Evolutionary conservation across 2,329 filamentous ascomycete genomes (phyloP), one percentile per base, ranked within the genome.

Genomic region (Pseudogymnoascus sp.): DNA sequence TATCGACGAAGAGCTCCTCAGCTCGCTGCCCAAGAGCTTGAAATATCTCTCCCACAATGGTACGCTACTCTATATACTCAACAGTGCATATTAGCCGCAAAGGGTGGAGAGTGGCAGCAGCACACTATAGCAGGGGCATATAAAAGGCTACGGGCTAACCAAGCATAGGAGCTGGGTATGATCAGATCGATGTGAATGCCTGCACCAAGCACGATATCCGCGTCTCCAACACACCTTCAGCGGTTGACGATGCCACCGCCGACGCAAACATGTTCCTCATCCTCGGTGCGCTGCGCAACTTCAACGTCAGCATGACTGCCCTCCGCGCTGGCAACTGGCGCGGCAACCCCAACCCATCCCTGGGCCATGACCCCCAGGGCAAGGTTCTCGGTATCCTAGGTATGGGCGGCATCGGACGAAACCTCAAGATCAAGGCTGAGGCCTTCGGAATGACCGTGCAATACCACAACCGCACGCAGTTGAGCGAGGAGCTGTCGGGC

Each of bases 341-440:
- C 59, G 88, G 88, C 0, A 71, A 74, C 6, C 77, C 79, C 2
- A 72, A 77, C 6, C 79, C 82, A 0, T 79, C 86, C 0, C 75
- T 85, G 5, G 90, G 90, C 11, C 88, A 89, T 70, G 90, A 94
- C 69, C 90, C 90, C 1, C 80, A 89, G 72, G 89, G 88, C 36
- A 94, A 93, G 73, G 77, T 86, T 1, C 79, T 95, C 4, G 90
- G 90, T 0, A 91, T 95, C 63, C 73, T 95, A 39, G 90, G 90
- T 6, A 93, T 94, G 89, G 90, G 90, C 18, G 89, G 90, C 2
- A 94, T 95, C 63, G 90, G 91, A 0, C 79, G 87, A 36, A 90
- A 91, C 69, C 74, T 94, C 67, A 89, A 87, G 70, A 82, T 78
- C 71, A 92, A 92, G 74, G 88, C 86, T 2, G 79, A 83, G 60